phyloP scores from a whole-genome alignment of 495 filamentous ascomycete species.

The Apodospora peruviana region DNA sequence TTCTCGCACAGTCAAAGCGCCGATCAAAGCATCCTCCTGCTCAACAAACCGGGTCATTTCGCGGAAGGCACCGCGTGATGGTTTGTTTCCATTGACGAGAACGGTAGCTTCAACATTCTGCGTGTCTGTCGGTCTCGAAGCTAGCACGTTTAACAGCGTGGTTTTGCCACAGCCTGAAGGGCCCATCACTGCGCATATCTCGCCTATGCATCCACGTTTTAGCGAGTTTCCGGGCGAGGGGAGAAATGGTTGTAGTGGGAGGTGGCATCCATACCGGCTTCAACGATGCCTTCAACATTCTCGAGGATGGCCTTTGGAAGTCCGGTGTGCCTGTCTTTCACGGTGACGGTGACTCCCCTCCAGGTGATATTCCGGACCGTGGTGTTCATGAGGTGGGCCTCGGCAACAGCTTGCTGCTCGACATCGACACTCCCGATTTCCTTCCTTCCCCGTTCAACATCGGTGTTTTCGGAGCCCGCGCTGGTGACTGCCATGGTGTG shows the following conservation, averaged over 20 bases:
- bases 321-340: constrained; percentile 63
- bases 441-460: constrained; percentile 8
- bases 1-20: constrained; percentile 69
- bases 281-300: constrained; percentile 45
- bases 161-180: constrained; percentile 74
- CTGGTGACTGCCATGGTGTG: constrained; percentile 6
- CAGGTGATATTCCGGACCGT: constrained; percentile 50
- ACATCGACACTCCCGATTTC: constrained; percentile 12
- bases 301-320: constrained; percentile 49
- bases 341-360: constrained; percentile 56
- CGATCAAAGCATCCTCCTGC: constrained; percentile 79
- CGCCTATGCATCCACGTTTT: constrained; percentile 39
- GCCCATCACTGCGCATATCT: constrained; percentile 72
- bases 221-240: background rate
- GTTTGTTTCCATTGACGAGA: constrained; percentile 51
- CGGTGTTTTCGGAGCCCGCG: constrained; percentile 8
- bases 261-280: constrained; percentile 32
- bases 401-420: constrained; percentile 18
- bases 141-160: constrained; percentile 69
- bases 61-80: constrained; percentile 34
- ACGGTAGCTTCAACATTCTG: constrained; percentile 45
- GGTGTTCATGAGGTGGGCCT: constrained; percentile 31
- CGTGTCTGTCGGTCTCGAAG: constrained; percentile 54
- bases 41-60: constrained; percentile 68
- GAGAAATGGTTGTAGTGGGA: background rate